Evolutionary conservation across 202 grass and related monocot species (phyloP).

Genomic region (Bolboschoenoplectus hybrid): DNA sequence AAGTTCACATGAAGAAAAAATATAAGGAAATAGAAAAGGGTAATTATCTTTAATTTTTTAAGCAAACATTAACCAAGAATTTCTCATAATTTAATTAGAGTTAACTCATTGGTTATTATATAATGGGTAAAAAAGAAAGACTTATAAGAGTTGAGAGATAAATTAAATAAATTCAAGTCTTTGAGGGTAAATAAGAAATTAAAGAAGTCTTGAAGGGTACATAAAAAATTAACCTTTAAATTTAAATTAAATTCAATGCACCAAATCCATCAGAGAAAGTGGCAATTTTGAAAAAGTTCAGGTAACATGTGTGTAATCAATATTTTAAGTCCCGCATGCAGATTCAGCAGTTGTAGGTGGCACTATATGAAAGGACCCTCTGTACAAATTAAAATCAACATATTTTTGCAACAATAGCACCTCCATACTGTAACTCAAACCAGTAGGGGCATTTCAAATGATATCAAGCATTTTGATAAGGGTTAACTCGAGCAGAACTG

Average conservation of each 20-base stretch:
- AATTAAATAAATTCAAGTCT: too few species aligned
- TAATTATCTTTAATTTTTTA: too few species aligned
- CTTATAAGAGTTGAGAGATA: too few species aligned
- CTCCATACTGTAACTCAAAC: background rate
- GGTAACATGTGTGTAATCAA: background rate
- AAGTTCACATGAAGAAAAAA: too few species aligned
- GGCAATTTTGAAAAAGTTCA: background rate
- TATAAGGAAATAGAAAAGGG: too few species aligned
- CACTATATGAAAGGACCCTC: background rate
- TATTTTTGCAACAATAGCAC: background rate
- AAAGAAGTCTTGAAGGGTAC: too few species aligned
- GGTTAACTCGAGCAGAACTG: background rate
- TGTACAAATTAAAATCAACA: slow-evolving; percentile 12
- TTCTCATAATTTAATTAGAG: too few species aligned
- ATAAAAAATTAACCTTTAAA: too few species aligned
- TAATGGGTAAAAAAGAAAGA: too few species aligned
- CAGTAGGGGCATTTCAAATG: background rate
- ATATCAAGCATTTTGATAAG: background rate
- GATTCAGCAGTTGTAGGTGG: background rate
- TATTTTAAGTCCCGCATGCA: background rate
- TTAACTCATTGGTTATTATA: too few species aligned
- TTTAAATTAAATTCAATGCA: background rate
- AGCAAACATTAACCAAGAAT: too few species aligned
- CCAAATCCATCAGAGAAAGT: background rate
- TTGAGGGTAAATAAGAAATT: too few species aligned